Percentiles rank a stretch among this genome's conserved stretches.
Conservation (phyloP, 2,329 filamentous ascomycete species). For the Xylaria sp. region DNA sequence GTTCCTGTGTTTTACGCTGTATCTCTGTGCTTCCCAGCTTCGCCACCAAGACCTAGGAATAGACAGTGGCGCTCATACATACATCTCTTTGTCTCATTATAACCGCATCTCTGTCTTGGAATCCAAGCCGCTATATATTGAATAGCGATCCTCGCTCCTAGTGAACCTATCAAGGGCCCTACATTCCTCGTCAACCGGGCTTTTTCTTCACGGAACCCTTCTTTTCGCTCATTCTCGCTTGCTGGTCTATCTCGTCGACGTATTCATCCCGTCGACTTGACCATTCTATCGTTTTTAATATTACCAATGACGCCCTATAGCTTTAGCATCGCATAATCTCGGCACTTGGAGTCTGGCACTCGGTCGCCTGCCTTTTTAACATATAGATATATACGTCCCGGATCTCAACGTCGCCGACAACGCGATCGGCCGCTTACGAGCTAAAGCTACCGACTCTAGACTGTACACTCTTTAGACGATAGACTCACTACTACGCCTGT, state of each 20-base stretch:
- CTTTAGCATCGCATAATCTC: constrained; percentile 39
- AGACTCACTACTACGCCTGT: constrained; percentile 2
- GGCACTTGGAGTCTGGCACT: constrained; percentile 42
- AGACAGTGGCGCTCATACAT: constrained; percentile 33
- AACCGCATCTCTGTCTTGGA: constrained; percentile 40
- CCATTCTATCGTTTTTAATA: constrained; percentile 25
- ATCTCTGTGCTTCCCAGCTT: constrained; percentile 29
- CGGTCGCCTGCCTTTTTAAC: constrained; percentile 30
- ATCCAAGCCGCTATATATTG: constrained; percentile 38
- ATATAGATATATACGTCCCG: constrained; percentile 15
- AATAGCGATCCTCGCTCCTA: constrained; percentile 25
- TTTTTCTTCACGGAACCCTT: constrained; percentile 21
- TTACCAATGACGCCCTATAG: constrained; percentile 35
- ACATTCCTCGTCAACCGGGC: constrained; percentile 39
- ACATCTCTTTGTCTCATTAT: constrained; percentile 38
- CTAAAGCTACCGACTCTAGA: constrained; percentile 3
- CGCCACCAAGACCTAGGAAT: constrained; percentile 22
- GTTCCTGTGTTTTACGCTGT: constrained; percentile 25
- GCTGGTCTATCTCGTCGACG: constrained; percentile 12
- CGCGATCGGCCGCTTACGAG: constrained; percentile 25
- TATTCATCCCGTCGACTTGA: constrained; percentile 1
- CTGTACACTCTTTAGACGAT: constrained; percentile 19
- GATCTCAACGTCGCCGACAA: constrained; percentile 21
- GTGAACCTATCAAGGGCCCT: constrained; percentile 32
- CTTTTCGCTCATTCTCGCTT: constrained; percentile 25